Conservation (phyloP, 345 rosid genomes). For the Rhizophora apiculata region DNA sequence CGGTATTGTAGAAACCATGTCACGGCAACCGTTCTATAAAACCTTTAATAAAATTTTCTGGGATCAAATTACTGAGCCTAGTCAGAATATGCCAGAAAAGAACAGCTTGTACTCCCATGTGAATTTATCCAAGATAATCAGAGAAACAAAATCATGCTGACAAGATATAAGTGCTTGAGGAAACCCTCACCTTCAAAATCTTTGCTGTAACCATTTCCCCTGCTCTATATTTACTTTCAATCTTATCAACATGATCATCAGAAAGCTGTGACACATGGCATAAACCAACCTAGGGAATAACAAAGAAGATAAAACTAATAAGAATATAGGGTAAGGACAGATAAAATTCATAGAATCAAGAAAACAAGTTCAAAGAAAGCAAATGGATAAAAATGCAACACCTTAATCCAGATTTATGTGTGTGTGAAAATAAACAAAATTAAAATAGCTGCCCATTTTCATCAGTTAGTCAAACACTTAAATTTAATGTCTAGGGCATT, state of each 20-base stretch:
- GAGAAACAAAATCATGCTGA: no score
- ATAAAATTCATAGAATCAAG: no score
- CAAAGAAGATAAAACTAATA: not conserved
- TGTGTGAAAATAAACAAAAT: not conserved
- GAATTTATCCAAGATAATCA: no score
- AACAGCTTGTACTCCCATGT: no score
- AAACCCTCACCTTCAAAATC: constrained; percentile 67
- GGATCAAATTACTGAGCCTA: not conserved
- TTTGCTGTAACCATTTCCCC: constrained; percentile 74
- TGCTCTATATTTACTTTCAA: constrained; percentile 56
- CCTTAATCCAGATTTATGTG: not conserved
- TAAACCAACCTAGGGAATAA: constrained; percentile 70
- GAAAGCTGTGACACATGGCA: constrained; percentile 83
- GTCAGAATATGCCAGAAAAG: no score
- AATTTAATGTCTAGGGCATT: no score
- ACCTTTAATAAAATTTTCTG: no score
- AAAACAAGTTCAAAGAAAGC: no score
- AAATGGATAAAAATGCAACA: no score
- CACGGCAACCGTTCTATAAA: no score
- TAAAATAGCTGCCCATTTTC: not conserved
- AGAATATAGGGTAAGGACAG: not conserved
- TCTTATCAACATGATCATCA: constrained; percentile 53
- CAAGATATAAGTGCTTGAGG: not conserved
- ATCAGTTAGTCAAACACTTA: not conserved
- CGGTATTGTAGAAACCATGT: not conserved